Evolutionary conservation across 2,329 filamentous ascomycete genomes (phyloP), one percentile per base, ranked within the genome.

Genomic region (Penicillium occitanis): DNA sequence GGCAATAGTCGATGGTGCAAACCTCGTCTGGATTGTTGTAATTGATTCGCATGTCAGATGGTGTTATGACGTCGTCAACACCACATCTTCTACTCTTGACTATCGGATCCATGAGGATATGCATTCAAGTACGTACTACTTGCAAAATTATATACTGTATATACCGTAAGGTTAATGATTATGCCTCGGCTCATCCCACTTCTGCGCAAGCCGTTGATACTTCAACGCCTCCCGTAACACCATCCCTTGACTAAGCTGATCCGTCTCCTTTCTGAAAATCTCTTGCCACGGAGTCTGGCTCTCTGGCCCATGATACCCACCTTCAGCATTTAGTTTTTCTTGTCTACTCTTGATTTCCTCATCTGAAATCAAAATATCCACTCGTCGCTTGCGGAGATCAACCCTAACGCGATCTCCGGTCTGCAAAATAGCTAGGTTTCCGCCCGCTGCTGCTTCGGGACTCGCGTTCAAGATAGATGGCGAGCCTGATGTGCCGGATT

Each of bases 401-500:
- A 86, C 81, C 3, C 84, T 75, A 22, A 86, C 69, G 57, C 73
- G 72, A 70, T 86, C 84, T 1, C 84, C 83, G 69, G 85, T 81
- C 14, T 72, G 73, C 22, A 86, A 72, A 22, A 86, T 76, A 3
- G 82, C 83, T 22, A 86, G 75, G 63, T 86, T 86, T 1, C 84
- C 84, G 7, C 83, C 84, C 10, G 81, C 82, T 1, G 84, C 83
- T 13, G 84, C 84, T 72, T 86, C 84, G 7, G 84, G 84, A 53
- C 80, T 84, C 1, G 83, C 84, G 67, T 86, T 85, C n/a, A 86
- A 73, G 61, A 86, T 86, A 0, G 82, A 85, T 1, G 84, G 84
- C 2, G 81, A 84, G 0, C 81, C 83, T 2, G 84, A 86, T 2
- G 84, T 86, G 37, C 84, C 84, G 7, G 82, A 85, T 70, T 86